Evolutionary conservation across 2,329 filamentous ascomycete genomes (phyloP).

Genomic region (Microcera coccophila): DNA sequence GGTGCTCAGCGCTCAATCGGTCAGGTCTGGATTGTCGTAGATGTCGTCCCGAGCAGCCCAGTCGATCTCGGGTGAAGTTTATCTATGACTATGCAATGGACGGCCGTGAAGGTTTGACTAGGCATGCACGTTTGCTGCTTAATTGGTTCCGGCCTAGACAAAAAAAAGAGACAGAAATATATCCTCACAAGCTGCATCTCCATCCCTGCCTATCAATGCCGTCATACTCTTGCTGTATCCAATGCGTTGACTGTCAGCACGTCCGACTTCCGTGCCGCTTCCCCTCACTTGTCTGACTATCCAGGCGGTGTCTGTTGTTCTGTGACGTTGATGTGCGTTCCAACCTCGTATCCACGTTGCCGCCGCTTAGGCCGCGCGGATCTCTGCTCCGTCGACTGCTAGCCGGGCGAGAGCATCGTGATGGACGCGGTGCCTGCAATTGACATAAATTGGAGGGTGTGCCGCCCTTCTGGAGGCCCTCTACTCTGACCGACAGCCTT

Average conservation of each 20-base stretch:
- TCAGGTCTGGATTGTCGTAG: background rate
- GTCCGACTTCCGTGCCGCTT: background rate
- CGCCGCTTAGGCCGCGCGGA: background rate
- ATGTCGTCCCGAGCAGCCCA: too few relatives aligned
- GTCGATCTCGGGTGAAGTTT: too few relatives aligned
- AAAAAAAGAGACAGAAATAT: background rate
- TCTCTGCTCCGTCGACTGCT: background rate
- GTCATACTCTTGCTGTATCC: background rate
- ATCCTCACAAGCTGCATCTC: background rate
- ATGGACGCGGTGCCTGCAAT: too few relatives aligned
- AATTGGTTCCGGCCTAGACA: too few relatives aligned
- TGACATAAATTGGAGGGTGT: background rate
- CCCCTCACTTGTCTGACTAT: background rate
- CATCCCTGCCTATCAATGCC: slow-evolving; percentile 1
- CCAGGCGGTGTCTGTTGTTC: background rate
- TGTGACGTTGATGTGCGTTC: background rate
- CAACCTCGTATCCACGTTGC: background rate
- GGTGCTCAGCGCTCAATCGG: too few relatives aligned
- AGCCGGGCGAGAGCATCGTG: background rate
- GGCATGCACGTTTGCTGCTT: too few relatives aligned
- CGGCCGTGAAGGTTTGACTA: too few relatives aligned
- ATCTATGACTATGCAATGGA: too few relatives aligned
- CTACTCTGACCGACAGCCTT: background rate
- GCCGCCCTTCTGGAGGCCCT: background rate
- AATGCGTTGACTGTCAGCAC: background rate